Percentiles rank a stretch among this genome's conserved stretches.
Conservation (phyloP, 176 grass and related monocot species). For the Luzula sylvatica region DNA sequence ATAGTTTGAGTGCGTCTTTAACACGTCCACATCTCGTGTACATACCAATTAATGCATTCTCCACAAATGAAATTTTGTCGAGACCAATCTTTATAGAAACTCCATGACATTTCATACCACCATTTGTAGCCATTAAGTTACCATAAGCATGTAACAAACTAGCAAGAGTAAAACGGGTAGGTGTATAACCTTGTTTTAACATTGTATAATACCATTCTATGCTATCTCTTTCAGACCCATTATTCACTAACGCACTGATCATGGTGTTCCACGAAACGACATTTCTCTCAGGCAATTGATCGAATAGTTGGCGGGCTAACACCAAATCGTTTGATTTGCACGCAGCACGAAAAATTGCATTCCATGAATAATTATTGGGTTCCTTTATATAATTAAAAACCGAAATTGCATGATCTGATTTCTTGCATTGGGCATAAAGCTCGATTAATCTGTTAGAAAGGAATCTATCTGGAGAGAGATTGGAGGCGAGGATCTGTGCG, state of each 20-base stretch:
- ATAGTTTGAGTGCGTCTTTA: constrained; percentile 34
- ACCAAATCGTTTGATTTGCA: constrained; percentile 46
- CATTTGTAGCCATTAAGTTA: constrained; percentile 24
- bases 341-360: constrained; percentile 34
- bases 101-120: constrained; percentile 57
- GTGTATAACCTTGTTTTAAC: constrained; percentile 37
- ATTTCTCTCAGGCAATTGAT: constrained; percentile 52
- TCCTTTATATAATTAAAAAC: constrained; percentile 38
- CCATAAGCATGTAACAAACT: constrained; percentile 71
- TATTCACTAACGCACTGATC: constrained; percentile 40
- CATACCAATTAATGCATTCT: constrained; percentile 69
- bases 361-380: constrained; percentile 76
- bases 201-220: constrained; percentile 44
- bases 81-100: constrained; percentile 50
- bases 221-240: constrained; percentile 24
- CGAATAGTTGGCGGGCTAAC: constrained; percentile 46
- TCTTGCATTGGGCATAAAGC: constrained; percentile 60
- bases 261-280: constrained; percentile 76
- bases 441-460: constrained; percentile 85
- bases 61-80: constrained; percentile 47
- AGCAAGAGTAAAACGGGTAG: constrained; percentile 67
- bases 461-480: constrained; percentile 62
- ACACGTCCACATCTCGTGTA: constrained; percentile 45
- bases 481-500: constrained; percentile 47
- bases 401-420: constrained; percentile 33